phyloP scores from a whole-genome alignment of 2,329 filamentous ascomycete species.

The Xylariaceae sp. region DNA sequence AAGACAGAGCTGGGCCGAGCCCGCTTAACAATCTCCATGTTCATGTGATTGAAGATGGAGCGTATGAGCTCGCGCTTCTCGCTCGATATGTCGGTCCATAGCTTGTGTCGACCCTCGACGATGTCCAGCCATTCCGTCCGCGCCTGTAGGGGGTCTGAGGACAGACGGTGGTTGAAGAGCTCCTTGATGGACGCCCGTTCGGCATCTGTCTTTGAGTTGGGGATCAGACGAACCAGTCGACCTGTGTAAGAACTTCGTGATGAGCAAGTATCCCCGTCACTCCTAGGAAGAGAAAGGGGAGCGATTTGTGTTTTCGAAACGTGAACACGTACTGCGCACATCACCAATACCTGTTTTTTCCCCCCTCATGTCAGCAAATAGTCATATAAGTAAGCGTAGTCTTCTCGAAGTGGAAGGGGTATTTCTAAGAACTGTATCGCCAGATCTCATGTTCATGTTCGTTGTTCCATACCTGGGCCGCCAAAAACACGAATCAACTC shows the following conservation, averaged over 20 bases:
- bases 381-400: slow-evolving; percentile 3
- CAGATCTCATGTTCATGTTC: no score
- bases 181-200: slow-evolving; percentile 78
- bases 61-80: slow-evolving; percentile 80
- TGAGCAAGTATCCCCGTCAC: no score
- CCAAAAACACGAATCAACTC: slow-evolving; percentile 95
- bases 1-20: slow-evolving; percentile 76
- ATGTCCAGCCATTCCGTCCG: slow-evolving; percentile 86
- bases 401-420: no score
- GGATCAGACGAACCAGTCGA: slow-evolving; percentile 89
- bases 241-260: slow-evolving; percentile 58
- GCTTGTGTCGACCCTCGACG: slow-evolving; percentile 77
- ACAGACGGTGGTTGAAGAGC: slow-evolving; percentile 87
- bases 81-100: slow-evolving; percentile 76
- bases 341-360: slow-evolving; percentile 43
- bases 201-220: slow-evolving; percentile 63
- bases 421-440: no score
- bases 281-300: no score
- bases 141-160: slow-evolving; percentile 64
- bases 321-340: slow-evolving; percentile 40
- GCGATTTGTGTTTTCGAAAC: background rate
- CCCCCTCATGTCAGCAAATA: background rate
- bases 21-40: slow-evolving; percentile 79
- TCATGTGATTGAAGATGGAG: slow-evolving; percentile 77
- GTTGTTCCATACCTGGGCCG: slow-evolving; percentile 76